phyloP scores from a whole-genome alignment of 129 eudicot genomes.

The Logfia minima region DNA sequence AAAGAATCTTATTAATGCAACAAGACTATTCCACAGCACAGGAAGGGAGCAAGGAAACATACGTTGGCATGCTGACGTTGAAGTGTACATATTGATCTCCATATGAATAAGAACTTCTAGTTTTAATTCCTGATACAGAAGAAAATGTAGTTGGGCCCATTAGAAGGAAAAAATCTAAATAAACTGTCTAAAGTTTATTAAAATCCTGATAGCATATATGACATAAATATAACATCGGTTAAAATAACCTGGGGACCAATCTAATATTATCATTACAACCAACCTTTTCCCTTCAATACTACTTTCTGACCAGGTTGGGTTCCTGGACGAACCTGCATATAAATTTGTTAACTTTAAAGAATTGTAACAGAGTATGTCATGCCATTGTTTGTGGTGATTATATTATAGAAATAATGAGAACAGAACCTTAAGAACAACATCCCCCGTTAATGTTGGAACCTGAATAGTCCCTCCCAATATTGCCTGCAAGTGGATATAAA shows the following conservation, averaged over 20 bases:
- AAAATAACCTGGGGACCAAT: not conserved
- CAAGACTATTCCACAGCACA: not conserved
- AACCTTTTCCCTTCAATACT: constrained; percentile 31
- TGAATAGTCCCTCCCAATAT: constrained; percentile 89
- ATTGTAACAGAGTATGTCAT: not conserved
- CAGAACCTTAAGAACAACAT: constrained; percentile 90
- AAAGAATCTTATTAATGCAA: not conserved
- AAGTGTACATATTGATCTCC: constrained; percentile 93
- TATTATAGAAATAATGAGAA: not conserved
- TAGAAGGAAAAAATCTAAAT: too few relatives aligned
- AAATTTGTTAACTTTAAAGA: not conserved
- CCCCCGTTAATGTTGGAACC: constrained; percentile 93
- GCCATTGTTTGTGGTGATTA: not conserved
- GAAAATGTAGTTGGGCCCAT: not conserved
- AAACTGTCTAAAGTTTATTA: too few relatives aligned
- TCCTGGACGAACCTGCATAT: constrained; percentile 31
- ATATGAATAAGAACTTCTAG: constrained; percentile 58
- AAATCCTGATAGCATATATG: not conserved
- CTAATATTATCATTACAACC: constrained; percentile 4
- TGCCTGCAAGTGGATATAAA: constrained; percentile 56
- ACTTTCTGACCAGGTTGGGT: constrained; percentile 16
- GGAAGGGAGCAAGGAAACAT: constrained; percentile 32
- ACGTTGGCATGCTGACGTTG: constrained; percentile 91
- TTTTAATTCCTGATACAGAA: constrained; percentile 65
- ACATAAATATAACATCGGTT: not conserved